These are phyloP conservation scores for Diversispora eburnea DNA, from an alignment of 192 early-diverging fungal genomes.

Conservation along the genomic window DNA sequence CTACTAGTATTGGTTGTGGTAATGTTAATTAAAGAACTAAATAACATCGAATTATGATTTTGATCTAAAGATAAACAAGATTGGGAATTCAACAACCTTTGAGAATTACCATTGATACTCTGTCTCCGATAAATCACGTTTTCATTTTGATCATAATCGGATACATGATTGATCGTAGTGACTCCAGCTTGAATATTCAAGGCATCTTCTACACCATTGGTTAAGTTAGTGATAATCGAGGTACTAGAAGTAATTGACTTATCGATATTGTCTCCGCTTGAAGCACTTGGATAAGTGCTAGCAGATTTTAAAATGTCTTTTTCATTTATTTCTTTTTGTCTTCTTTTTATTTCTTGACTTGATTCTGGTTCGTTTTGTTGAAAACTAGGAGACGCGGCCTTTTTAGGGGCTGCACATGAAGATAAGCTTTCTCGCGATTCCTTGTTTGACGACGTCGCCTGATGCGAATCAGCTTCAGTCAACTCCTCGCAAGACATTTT, in stretches of 20 bases:
- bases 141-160: conserved; percentile 11
- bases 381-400: conserved; percentile 14
- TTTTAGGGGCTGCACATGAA: conserved; percentile 6
- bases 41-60: neutral
- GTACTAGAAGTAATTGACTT: neutral
- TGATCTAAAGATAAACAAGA: neutral
- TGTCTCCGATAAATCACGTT: neutral
- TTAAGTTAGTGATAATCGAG: neutral
- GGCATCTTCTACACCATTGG: neutral
- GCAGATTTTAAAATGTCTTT: conserved; percentile 25
- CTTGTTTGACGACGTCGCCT: conserved; percentile 2
- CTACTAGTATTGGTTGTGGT: conserved; percentile 3
- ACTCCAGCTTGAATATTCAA: neutral
- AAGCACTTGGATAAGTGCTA: neutral
- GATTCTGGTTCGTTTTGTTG: conserved; percentile 22
- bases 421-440: conserved; percentile 18
- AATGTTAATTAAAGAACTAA: conserved; percentile 7
- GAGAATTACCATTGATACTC: conserved; percentile 13
- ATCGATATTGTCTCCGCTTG: conserved; percentile 8
- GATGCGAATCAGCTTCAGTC: conserved; percentile 1
- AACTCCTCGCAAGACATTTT: conserved; percentile 23
- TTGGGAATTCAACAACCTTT: conserved; percentile 7
- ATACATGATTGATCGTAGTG: neutral
- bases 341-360: conserved; percentile 25
- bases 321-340: conserved; percentile 12